Conservation (phyloP, 78 protist genomes). For the Parvularia atlantis region DNA sequence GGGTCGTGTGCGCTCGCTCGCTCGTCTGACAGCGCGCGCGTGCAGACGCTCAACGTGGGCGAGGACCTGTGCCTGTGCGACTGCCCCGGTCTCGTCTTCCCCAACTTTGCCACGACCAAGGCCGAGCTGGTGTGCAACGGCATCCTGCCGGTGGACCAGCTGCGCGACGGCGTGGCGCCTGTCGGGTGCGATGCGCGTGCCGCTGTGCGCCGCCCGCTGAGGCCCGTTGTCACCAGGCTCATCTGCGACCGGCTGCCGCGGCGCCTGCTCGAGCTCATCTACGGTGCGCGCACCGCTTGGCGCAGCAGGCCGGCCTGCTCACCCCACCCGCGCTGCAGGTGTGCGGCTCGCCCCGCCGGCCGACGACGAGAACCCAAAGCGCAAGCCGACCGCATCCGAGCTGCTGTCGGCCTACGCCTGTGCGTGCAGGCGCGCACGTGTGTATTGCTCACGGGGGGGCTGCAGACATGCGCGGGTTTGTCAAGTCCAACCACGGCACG, state of each 20-base stretch:
- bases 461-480: slow-evolving; percentile 6
- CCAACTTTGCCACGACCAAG: slow-evolving; percentile 65
- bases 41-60: slow-evolving; percentile 72
- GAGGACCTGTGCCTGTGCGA: slow-evolving; percentile 66
- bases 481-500: slow-evolving; percentile 47
- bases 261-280: slow-evolving; percentile 36
- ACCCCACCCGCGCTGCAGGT: no score
- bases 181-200: neutral
- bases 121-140: slow-evolving; percentile 83
- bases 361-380: slow-evolving; percentile 4
- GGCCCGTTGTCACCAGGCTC: no score
- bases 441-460: neutral
- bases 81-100: slow-evolving; percentile 97
- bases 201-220: neutral
- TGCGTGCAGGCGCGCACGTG: neutral
- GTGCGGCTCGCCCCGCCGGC: neutral
- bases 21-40: no score
- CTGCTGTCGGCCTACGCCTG: neutral
- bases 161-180: slow-evolving; percentile 57
- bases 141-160: slow-evolving; percentile 82
- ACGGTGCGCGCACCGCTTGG: no score
- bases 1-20: no score
- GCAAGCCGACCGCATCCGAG: neutral
- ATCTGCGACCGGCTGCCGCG: slow-evolving; percentile 43
- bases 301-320: no score